Base-by-base conservation (phyloP, 495 filamentous ascomycete genomes). In the Lepidopterella palustris region DNA sequence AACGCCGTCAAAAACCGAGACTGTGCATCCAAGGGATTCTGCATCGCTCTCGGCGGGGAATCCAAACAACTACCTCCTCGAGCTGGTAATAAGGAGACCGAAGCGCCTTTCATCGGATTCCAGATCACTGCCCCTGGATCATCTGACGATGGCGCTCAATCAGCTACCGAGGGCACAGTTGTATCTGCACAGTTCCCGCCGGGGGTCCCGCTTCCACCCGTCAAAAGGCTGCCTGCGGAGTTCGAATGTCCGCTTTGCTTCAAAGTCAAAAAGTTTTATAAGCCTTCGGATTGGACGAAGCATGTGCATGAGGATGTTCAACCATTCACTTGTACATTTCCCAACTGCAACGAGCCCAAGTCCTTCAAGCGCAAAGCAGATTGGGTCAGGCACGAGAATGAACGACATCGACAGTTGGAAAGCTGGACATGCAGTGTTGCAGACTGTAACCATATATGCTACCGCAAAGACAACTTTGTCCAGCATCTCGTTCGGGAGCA, bases 211-310 rank as follows among this genome's bases (percentile, higher is more conserved):
- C 81, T 87, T 65, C 92, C 92, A 23, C 91, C 90, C 1, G 87
- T 91, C 26, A 76, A 74, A 39, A 81, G 82, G 20, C 78, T 97
- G 15, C 92, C 92, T 4, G 89, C 91, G 9, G 85, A 92, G 65
- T 95, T 97, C 64, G 92, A 97, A 72, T 97, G 92, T 63, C 85
- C 89, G 28, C 76, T 96, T 21, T 97, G 92, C 73, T 97, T 91
- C 77, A 82, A 87, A 65, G 82, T 87, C 45, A 96, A 95, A 73
- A 91, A 87, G 61, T 90, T 96, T 70, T 82, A 87, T 64, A 97
- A 97, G 72, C 92, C 92, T 28, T 96, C 92, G 0, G 92, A 97
- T 73, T 97, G 92, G 92, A 95, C 92, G 13, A 97, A 97, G 70
- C 92, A 97, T 67, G 88, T 97, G 5, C 89, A 95, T 67, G 92